phyloP scores from a whole-genome alignment of 2,329 filamentous ascomycete genomes.

The Blastomyces percursus region DNA sequence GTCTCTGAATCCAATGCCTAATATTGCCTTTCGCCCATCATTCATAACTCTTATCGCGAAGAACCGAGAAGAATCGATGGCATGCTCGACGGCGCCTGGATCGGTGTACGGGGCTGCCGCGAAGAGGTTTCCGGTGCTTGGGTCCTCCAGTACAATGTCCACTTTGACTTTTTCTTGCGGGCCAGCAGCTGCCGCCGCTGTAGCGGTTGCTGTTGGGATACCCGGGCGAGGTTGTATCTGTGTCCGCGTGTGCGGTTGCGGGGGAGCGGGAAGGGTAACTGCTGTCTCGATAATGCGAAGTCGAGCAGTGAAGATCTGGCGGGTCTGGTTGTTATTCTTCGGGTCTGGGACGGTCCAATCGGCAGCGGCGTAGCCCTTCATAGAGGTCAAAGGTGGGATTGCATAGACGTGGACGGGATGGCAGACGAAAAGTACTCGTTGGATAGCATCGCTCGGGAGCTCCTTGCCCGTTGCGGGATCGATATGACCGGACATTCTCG shows the following conservation, averaged over 20 bases:
- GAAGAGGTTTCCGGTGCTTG: constrained; percentile 61
- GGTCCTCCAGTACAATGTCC: constrained; percentile 70
- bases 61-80: constrained; percentile 69
- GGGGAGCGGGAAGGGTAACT: constrained; percentile 24
- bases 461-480: constrained; percentile 61
- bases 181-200: constrained; percentile 22
- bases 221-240: constrained; percentile 6
- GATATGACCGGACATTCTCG: constrained; percentile 36
- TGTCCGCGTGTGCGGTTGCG: constrained; percentile 13
- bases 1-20: constrained; percentile 83
- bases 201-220: constrained; percentile 15
- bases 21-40: constrained; percentile 62
- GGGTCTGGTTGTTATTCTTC: constrained; percentile 47
- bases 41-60: constrained; percentile 75
- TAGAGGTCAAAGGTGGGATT: constrained; percentile 68
- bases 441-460: constrained; percentile 65
- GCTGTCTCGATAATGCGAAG: constrained; percentile 69
- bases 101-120: constrained; percentile 70
- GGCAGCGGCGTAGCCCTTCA: constrained; percentile 66
- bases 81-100: constrained; percentile 58
- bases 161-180: constrained; percentile 50
- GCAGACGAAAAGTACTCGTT: constrained; percentile 70
- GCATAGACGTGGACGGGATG: constrained; percentile 72
- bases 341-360: constrained; percentile 56
- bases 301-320: constrained; percentile 76